Percentiles rank a stretch among this genome's conserved stretches.
phyloP scores from a whole-genome alignment of 257 asterid species.

The Ehretia macrophylla region DNA sequence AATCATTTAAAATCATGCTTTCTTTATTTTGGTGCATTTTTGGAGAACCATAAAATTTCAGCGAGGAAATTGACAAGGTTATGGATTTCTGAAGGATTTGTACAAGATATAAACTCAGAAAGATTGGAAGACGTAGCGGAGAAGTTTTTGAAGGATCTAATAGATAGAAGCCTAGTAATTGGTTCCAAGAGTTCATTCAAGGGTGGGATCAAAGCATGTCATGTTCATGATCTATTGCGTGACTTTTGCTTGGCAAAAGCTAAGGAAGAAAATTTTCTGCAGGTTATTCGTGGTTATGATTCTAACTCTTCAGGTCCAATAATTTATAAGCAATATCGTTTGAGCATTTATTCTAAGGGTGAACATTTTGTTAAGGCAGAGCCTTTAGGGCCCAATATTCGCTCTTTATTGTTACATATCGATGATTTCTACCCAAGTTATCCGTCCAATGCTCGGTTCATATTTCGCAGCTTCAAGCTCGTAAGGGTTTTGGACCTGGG shows the following conservation, averaged over 20 bases:
- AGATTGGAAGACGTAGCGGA: constrained; percentile 4
- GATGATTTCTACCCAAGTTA: no score
- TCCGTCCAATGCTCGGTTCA: no score
- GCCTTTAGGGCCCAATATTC: no score
- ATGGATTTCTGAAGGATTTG: constrained; percentile 1
- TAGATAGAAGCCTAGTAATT: background rate
- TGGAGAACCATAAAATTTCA: background rate
- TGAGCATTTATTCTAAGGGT: no score
- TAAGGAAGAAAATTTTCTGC: background rate
- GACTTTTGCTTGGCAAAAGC: constrained; percentile 5
- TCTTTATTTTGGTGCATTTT: constrained; percentile 7
- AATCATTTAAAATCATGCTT: background rate
- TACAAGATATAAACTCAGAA: background rate
- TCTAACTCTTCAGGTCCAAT: background rate
- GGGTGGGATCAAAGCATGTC: background rate
- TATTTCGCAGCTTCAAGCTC: no score
- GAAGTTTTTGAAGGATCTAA: constrained; percentile 4
- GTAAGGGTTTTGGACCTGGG: no score
- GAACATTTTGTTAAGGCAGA: no score
- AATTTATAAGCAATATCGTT: background rate
- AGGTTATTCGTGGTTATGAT: background rate
- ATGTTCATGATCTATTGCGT: constrained; percentile 5
- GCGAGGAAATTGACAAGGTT: background rate
- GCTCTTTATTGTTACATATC: no score
- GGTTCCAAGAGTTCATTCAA: background rate